Base-by-base conservation (phyloP, 192 early-diverging fungal species). In the Backusella psychrophila region DNA sequence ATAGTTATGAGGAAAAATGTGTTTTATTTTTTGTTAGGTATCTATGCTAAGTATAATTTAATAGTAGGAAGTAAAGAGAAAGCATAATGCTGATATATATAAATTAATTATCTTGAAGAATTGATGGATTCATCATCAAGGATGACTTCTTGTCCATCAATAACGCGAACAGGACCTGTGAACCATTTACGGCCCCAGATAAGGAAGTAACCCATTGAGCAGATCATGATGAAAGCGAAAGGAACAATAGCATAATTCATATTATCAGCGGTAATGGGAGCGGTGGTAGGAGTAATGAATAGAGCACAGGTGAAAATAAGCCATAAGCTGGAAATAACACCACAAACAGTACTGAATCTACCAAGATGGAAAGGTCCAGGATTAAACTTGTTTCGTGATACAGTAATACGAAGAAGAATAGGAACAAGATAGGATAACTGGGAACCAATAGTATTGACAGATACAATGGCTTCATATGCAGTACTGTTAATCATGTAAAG, bases 151-250 rank as follows among this genome's bases (percentile, higher is more conserved):
- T 83, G 14, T 5, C 75, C 78, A 68, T 83, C 78, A 31, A 80
- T 41, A 6, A 74, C 36, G 23, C 78, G 75, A 35, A 83, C 75
- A 26, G 82, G 82, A 41, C 82, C 82, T 29, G 66, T 86, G 74
- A 88, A 88, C 87, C 87, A 88, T 65, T 88, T 82, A 19, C 87
- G 76, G 0, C 85, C 87, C 85, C 85, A 88, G 70, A 88, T 77
- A 4, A 77, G 77, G 66, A 79, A 88, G 71, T 88, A 88, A 1
- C 77, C 31, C 21, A 78, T 76, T 35, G 83, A 86, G 19, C 77
- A 39, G 14, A 85, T 80, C 77, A 88, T 86, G 31, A 88, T 84
- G 35, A 80, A 15, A 2, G 81, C 78, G 71, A 87, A 87, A 4
- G 83, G 85, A 21, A 85, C 79, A 19, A 83, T 68, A 23, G 86